These are phyloP conservation scores for Nakazawaea pomicola DNA, from an alignment of 805 yeast genomes.

Conservation along the genomic window DNA sequence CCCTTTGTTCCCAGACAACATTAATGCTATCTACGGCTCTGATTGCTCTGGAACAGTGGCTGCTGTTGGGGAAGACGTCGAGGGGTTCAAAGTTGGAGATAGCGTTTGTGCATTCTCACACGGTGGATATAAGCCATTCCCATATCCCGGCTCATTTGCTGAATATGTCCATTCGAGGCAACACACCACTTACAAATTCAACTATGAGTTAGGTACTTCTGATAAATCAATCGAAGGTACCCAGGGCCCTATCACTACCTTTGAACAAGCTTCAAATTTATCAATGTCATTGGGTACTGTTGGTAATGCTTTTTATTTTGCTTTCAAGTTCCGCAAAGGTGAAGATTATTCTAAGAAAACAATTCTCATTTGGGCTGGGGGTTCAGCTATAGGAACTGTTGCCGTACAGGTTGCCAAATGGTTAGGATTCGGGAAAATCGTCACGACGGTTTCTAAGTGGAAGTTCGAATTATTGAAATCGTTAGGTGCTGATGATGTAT, in stretches of 20 bases:
- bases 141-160: conserved; percentile 53
- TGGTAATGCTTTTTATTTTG: conserved; percentile 47
- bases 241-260: conserved; percentile 39
- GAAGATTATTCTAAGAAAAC: conserved; percentile 28
- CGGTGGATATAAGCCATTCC: conserved; percentile 40
- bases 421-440: conserved; percentile 28
- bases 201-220: background rate
- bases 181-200: background rate
- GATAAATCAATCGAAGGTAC: conserved; percentile 20
- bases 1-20: background rate
- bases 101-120: conserved; percentile 45
- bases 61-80: conserved; percentile 43
- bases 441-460: conserved; percentile 22
- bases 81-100: conserved; percentile 44
- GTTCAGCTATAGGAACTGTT: conserved; percentile 53
- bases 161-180: conserved; percentile 35
- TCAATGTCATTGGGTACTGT: conserved; percentile 50
- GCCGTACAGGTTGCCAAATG: conserved; percentile 57
- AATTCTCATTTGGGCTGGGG: conserved; percentile 60
- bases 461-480: conserved; percentile 19
- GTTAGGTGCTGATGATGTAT: conserved; percentile 29
- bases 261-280: conserved; percentile 63
- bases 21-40: conserved; percentile 48
- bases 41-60: conserved; percentile 57
- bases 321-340: conserved; percentile 22